Conservation (phyloP, 2,329 filamentous ascomycete species). For the Fusarium nelsonii region DNA sequence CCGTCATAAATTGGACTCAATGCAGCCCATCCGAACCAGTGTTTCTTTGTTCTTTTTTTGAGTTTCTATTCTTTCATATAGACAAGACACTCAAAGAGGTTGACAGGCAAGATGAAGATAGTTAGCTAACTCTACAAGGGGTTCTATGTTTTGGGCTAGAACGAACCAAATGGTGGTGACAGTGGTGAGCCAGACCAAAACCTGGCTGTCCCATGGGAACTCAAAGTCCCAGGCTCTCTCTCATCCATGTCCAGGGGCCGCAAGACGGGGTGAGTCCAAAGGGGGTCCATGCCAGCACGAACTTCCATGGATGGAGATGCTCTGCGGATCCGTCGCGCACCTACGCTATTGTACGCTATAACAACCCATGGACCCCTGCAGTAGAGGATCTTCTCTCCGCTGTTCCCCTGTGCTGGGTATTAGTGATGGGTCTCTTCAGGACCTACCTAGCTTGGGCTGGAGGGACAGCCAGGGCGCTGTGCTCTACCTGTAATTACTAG, state of each 20-base stretch:
- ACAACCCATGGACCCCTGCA: conserved; percentile 27
- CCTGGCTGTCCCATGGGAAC: too few relatives aligned
- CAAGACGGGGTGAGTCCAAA: conserved; percentile 30
- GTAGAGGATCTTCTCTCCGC: conserved; percentile 39
- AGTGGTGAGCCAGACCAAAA: conserved; percentile 37
- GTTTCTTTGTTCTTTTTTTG: neutral
- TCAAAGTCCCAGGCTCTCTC: neutral
- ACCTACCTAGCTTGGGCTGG: conserved; percentile 23
- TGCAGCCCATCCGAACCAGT: neutral
- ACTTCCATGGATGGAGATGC: neutral
- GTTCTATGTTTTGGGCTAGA: conserved; percentile 26
- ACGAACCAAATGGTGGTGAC: conserved; percentile 39
- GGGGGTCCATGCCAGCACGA: neutral
- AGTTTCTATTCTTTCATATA: neutral
- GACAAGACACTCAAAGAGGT: neutral
- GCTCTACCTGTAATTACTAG: neutral
- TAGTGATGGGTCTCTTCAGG: conserved; percentile 1
- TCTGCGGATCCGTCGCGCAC: neutral
- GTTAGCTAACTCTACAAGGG: conserved; percentile 14
- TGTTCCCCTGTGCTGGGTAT: conserved; percentile 1
- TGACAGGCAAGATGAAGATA: neutral
- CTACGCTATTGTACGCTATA: neutral
- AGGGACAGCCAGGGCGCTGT: conserved; percentile 8
- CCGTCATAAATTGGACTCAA: conserved; percentile 11
- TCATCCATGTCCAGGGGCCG: conserved; percentile 36